Base-by-base conservation (phyloP, 768 basidiomycete genomes). In the Kwoniella europaea region DNA sequence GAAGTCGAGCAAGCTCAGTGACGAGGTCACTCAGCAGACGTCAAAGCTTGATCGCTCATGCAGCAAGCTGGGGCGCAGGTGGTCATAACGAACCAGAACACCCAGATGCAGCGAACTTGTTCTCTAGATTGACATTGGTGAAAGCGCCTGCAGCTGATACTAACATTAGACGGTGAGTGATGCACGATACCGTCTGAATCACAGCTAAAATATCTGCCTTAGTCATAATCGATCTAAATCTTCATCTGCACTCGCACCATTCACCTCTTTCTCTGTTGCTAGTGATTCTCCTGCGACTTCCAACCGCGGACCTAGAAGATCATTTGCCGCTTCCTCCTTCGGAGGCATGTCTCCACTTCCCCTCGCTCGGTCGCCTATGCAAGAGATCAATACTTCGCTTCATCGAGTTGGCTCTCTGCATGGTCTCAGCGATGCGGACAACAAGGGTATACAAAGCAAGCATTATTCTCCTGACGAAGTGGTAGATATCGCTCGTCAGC, bases 41-140 rank as follows among this genome's bases (percentile, higher is more conserved):
- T 20, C 77, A 80, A 63, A 80, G 80, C 57, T 13, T 82, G 24
- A 68, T 72, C 41, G 72, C 65, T 12, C 66, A 68, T 29, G 80
- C 79, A 4, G 76, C 67, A 9, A 62, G 60, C 18, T 77, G 79
- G 76, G 60, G 50, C 4, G 42, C 24, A 9, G 73, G 66, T 1
- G 76, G 71, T 16, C 63, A 71, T 52, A 72, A 77, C n/a, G 69
- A 76, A 18, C 16, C 41, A 4, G 65, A 52, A 16, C 67, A 56
- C 18, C 67, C 68, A 0, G 9, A 59, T 2, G 62, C 43, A 1
- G 64, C 43, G 6, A 54, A 44, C 41, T 50, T 76, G 22, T 79
- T 82, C 64, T 80, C 78, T 41, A 71, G 77, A 20, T 67, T 83
- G 72, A 79, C 76, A 18, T 56, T 83, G 67, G 81, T 82, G 65